A percentile compares a stretch with the other conserved stretches of the same genome.
These are phyloP conservation scores for Stephania yunnanensis DNA, from an alignment of 164 flowering plant genomes.

Conservation along the genomic window DNA sequence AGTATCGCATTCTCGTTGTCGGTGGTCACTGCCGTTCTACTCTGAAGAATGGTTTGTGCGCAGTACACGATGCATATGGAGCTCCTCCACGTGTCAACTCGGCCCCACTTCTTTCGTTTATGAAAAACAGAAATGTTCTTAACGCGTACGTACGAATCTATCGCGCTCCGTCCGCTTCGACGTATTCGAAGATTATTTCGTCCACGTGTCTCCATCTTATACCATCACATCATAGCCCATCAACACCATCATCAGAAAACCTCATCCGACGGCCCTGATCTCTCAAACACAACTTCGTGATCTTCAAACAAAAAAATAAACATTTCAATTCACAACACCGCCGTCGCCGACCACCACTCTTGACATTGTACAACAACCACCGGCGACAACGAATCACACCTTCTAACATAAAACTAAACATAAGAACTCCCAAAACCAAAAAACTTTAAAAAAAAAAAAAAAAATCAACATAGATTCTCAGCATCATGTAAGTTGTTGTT, in stretches of 20 bases:
- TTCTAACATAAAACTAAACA: background rate
- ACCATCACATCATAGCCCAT: too few relatives aligned
- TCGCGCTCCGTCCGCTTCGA: too few relatives aligned
- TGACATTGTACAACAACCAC: background rate
- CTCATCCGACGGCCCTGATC: background rate
- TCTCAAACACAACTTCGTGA: background rate
- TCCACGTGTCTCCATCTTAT: too few relatives aligned
- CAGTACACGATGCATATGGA: too few relatives aligned
- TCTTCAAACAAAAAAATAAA: background rate
- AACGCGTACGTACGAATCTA: too few relatives aligned
- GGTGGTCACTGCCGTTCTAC: too few relatives aligned
- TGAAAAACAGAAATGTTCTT: too few relatives aligned
- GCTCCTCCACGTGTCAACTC: too few relatives aligned
- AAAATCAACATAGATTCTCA: background rate
- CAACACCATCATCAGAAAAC: background rate
- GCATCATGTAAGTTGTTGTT: background rate
- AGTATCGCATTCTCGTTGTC: too few relatives aligned
- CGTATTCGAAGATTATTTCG: too few relatives aligned
- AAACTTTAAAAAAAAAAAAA: background rate
- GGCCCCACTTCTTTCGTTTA: too few relatives aligned
- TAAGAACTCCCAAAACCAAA: background rate
- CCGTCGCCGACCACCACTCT: background rate
- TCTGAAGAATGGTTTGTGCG: too few relatives aligned
- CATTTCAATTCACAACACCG: background rate
- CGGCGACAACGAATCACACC: background rate